Conservation (phyloP, 1,139 yeast species). For the Debaryomycetaceae sp. region DNA sequence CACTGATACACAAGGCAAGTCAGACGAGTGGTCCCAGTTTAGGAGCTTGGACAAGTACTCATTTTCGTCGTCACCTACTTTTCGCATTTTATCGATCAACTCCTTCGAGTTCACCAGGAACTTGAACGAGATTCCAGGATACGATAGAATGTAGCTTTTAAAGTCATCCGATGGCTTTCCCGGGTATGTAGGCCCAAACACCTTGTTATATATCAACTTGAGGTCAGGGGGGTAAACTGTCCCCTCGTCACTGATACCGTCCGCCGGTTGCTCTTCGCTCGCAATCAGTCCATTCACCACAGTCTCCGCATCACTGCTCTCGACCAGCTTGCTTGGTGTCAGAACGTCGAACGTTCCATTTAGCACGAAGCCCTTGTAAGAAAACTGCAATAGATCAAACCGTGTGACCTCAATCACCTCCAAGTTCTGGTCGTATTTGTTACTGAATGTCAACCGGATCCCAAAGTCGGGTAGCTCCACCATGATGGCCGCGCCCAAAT, state of each 20-base stretch:
- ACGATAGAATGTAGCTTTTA: slow-evolving; percentile 40
- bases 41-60: slow-evolving; percentile 28
- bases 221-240: slow-evolving; percentile 19
- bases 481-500: slow-evolving; percentile 31
- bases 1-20: slow-evolving; percentile 34
- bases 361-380: slow-evolving; percentile 31
- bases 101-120: slow-evolving; percentile 25
- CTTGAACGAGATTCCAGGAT: slow-evolving; percentile 53
- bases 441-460: slow-evolving; percentile 40
- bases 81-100: slow-evolving; percentile 13
- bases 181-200: slow-evolving; percentile 64
- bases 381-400: slow-evolving; percentile 22
- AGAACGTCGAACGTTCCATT: slow-evolving; percentile 16
- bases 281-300: background rate
- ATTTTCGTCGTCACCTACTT: slow-evolving; percentile 12
- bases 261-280: background rate
- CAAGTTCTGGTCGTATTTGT: slow-evolving; percentile 36
- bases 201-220: slow-evolving; percentile 49
- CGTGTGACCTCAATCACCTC: slow-evolving; percentile 44
- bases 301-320: background rate
- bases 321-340: background rate
- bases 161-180: slow-evolving; percentile 30
- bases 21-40: slow-evolving; percentile 27
- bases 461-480: slow-evolving; percentile 28
- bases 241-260: background rate